These are phyloP conservation scores for Jacaranda mimosifolia DNA, from an alignment of 257 asterid species.

Conservation along the genomic window DNA sequence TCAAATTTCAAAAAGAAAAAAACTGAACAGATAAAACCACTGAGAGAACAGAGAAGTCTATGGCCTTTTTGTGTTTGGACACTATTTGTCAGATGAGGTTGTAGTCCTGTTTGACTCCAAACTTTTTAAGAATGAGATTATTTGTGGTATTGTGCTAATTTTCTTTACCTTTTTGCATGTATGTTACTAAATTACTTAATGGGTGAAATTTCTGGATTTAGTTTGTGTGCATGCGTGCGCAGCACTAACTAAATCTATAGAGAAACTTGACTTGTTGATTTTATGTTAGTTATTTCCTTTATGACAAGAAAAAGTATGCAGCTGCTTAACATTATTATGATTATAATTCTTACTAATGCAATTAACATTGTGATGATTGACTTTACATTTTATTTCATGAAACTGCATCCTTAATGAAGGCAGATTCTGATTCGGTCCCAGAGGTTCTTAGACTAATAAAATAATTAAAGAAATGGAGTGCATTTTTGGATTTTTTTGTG, in stretches of 20 bases:
- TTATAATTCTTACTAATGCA: slow-evolving; percentile 23
- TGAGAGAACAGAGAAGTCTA: not conserved
- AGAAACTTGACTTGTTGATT: not conserved
- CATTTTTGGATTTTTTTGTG: not conserved
- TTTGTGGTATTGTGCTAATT: not conserved
- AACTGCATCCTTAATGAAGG: slow-evolving; percentile 7
- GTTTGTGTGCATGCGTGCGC: slow-evolving; percentile 3
- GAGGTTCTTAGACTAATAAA: slow-evolving; percentile 9
- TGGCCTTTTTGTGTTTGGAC: not conserved
- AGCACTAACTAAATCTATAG: not conserved
- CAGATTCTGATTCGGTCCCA: slow-evolving; percentile 18
- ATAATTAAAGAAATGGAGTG: not conserved
- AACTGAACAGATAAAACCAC: not conserved
- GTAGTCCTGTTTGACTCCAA: slow-evolving; percentile 7
- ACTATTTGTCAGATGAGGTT: not conserved
- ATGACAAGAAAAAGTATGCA: not conserved
- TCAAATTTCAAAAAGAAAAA: not conserved
- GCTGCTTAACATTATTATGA: slow-evolving; percentile 15
- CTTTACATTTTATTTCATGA: slow-evolving; percentile 3
- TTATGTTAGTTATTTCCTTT: slow-evolving; percentile 9
- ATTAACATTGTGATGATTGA: slow-evolving; percentile 15
- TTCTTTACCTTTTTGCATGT: slow-evolving; percentile 21
- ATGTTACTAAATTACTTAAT: slow-evolving; percentile 14
- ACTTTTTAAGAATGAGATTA: not conserved
- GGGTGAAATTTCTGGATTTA: slow-evolving; percentile 13